A percentile compares a stretch with the other conserved stretches of the same genome.
phyloP scores from a whole-genome alignment of 2,329 filamentous ascomycete genomes.

The Colletotrichum ledebouriae region DNA sequence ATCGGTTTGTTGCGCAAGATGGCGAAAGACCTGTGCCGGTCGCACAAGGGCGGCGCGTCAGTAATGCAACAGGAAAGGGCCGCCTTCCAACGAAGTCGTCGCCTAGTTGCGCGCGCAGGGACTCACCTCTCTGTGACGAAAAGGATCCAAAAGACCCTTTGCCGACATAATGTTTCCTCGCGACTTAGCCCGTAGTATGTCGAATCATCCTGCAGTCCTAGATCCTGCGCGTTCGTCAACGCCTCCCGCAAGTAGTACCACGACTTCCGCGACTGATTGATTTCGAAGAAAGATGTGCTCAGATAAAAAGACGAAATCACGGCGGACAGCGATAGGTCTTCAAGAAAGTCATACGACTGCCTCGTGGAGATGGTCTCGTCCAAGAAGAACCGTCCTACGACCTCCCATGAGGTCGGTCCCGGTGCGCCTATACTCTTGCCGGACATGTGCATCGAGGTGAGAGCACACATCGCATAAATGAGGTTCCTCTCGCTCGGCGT shows the following conservation, averaged over 20 bases:
- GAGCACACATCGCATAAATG: constrained; percentile 69
- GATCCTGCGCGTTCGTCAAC: constrained; percentile 69
- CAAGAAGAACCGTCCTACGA: constrained; percentile 67
- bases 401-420: constrained; percentile 59
- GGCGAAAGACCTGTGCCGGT: constrained; percentile 68
- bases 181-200: constrained; percentile 63
- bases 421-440: constrained; percentile 57
- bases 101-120: background rate
- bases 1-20: constrained; percentile 74
- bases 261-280: constrained; percentile 71
- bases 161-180: constrained; percentile 65
- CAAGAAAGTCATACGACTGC: constrained; percentile 69
- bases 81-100: background rate
- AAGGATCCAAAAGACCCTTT: constrained; percentile 72
- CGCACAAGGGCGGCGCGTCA: constrained; percentile 8
- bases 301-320: constrained; percentile 75
- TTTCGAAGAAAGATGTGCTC: constrained; percentile 71
- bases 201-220: constrained; percentile 70
- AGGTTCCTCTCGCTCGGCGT: constrained; percentile 57
- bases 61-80: background rate
- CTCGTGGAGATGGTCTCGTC: constrained; percentile 70
- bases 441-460: constrained; percentile 65
- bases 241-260: constrained; percentile 74
- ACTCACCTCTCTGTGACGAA: constrained; percentile 71
- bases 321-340: constrained; percentile 66